A percentile compares a stretch with the other conserved stretches of the same genome.
These are phyloP conservation scores for Lactarius akahatsu DNA, from an alignment of 768 basidiomycete species.

Conservation along the genomic window DNA sequence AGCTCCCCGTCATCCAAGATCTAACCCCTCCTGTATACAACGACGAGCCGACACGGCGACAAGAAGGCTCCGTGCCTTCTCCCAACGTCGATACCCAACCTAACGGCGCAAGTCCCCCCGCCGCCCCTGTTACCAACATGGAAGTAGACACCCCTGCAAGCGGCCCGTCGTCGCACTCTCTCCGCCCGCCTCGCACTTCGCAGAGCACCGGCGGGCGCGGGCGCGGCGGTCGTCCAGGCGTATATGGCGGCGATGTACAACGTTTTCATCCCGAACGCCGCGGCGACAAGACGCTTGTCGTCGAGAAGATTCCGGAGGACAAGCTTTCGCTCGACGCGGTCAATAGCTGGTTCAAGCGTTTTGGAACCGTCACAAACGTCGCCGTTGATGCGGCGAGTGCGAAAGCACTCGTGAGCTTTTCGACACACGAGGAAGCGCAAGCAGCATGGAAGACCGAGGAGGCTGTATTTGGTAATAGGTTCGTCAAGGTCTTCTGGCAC, in stretches of 20 bases:
- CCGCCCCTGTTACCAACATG: constrained; percentile 24
- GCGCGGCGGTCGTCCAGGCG: constrained; percentile 48
- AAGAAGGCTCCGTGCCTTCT: constrained; percentile 11
- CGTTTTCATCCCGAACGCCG: constrained; percentile 66
- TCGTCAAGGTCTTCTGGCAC: constrained; percentile 97
- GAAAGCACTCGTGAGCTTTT: constrained; percentile 88
- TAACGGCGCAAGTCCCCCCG: constrained; percentile 6
- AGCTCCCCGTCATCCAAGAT: constrained; percentile 82
- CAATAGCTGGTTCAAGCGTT: constrained; percentile 87
- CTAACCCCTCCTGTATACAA: constrained; percentile 57
- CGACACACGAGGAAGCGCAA: constrained; percentile 77
- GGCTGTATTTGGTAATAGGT: constrained; percentile 91
- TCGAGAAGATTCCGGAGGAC: constrained; percentile 91
- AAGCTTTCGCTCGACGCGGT: constrained; percentile 75
- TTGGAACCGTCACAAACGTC: constrained; percentile 90
- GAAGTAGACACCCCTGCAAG: constrained; percentile 37
- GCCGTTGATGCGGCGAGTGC: constrained; percentile 72
- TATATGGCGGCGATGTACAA: constrained; percentile 64
- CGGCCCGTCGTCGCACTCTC: constrained; percentile 34
- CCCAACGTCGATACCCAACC: constrained; percentile 8
- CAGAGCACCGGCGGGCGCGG: constrained; percentile 32
- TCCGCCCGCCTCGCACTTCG: constrained; percentile 18
- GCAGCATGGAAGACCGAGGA: constrained; percentile 92
- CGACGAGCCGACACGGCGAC: constrained; percentile 23
- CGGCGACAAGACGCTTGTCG: constrained; percentile 80